A percentile compares a stretch with the other conserved stretches of the same genome.
Evolutionary conservation across 768 basidiomycete species (phyloP).

Genomic region (Suillus sp.): DNA sequence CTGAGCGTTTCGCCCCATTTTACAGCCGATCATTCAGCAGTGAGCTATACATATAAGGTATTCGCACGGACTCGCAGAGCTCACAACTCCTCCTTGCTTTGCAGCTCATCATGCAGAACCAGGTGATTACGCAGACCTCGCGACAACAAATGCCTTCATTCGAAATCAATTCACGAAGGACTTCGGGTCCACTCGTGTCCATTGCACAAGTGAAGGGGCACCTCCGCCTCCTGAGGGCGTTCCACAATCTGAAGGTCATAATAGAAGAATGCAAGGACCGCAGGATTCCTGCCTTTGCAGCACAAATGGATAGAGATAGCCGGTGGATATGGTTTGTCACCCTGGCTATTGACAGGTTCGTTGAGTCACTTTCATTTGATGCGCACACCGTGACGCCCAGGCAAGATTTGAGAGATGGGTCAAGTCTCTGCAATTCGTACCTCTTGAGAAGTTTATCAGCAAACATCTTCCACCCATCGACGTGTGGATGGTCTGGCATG

Average conservation of each 20-base stretch:
- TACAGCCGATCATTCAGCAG: neutral
- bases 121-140: neutral
- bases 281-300: constrained; percentile 29
- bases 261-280: constrained; percentile 33
- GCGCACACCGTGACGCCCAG: neutral
- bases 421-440: constrained; percentile 23
- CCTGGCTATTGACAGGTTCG: constrained; percentile 41
- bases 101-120: neutral
- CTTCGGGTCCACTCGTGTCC: constrained; percentile 32
- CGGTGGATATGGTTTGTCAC: constrained; percentile 45
- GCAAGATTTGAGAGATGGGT: constrained; percentile 41
- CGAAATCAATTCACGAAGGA: constrained; percentile 23
- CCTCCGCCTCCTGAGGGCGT: constrained; percentile 36
- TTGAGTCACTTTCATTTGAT: constrained; percentile 1
- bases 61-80: neutral
- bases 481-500: constrained; percentile 47
- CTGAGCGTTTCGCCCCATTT: neutral
- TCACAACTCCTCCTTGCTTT: neutral
- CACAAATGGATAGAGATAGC: constrained; percentile 26
- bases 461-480: constrained; percentile 38
- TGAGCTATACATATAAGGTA: constrained; percentile 5
- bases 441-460: constrained; percentile 29
- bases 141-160: constrained; percentile 11
- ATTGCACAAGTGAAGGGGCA: constrained; percentile 36
- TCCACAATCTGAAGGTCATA: constrained; percentile 30